Base-by-base conservation (phyloP, 1,284 basidiomycete genomes). In the Rhodotorula mucilaginosa region DNA sequence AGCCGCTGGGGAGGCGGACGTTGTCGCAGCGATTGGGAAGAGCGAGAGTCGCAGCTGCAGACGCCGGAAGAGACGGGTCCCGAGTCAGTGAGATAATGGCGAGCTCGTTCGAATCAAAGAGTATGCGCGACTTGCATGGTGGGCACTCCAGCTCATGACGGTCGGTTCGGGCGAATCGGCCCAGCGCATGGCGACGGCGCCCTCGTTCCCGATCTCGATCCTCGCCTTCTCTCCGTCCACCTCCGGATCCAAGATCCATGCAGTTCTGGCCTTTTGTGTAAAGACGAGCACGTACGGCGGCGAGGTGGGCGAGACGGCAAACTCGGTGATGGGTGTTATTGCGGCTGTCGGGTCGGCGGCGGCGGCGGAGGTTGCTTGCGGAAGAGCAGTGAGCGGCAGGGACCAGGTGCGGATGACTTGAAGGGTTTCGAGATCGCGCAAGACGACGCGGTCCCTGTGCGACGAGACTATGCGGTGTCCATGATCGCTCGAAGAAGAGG, bases 21-120 rank as follows among this genome's bases (percentile, higher is more conserved):
- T 58, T 10, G 58, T 26, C 0, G 73, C 65, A 5, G 65, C 29
- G 18, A 77, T 44, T n/a, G 65, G 65, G 58, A 72, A 74, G 18
- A 79, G 48, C 3, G 77, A 74, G 6, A 78, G 46, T 1, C 77
- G 68, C 4, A 78, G 66, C 76, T 77, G 65, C 39, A 2, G 21
- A 21, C 58, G 39, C 8, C 2, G 39, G 8, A 44, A 26, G 26
- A 26, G 26, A 26, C 26, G 26, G 26, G 39, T 13, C 10, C 10
- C 2, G 10, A 12, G 39, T 44, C 39, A 13, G 21, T 12, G 1
- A 3, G 18, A 21, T 10, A 15, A 15, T 5, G 10, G 34, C 47
- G 19, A 3, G 10, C 26, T 58, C 46, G n/a, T n/a, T 26, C 26
- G 26, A 26, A 26, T 26, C 26, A 26, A 26, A 26, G 26, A 26